A percentile compares a stretch with the other conserved stretches of the same genome.
These are phyloP conservation scores for Setaria viridis DNA, from an alignment of 202 grass and related monocot species.

Conservation along the genomic window DNA sequence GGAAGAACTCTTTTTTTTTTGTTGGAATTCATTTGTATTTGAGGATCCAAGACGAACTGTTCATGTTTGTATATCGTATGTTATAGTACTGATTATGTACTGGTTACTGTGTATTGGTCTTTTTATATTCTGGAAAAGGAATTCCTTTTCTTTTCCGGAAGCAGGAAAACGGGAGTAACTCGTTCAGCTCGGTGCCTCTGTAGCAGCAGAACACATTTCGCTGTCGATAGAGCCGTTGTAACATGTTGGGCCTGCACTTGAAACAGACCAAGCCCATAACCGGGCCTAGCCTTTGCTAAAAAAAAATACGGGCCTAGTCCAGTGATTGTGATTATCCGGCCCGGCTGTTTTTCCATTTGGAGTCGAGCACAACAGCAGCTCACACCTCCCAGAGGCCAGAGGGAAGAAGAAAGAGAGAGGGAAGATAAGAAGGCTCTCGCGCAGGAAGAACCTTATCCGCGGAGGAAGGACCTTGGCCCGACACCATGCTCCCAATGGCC, in stretches of 20 bases:
- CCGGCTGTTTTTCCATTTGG: not conserved
- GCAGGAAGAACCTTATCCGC: slow-evolving; percentile 46
- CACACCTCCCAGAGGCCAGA: too few species aligned
- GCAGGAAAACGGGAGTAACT: not conserved
- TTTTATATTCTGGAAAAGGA: not conserved
- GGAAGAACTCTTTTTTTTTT: not conserved
- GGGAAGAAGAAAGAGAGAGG: not conserved
- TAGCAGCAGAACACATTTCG: not conserved
- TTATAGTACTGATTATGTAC: not conserved
- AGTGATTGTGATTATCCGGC: not conserved
- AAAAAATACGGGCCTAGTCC: too few species aligned
- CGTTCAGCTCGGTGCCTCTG: not conserved
- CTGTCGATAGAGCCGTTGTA: not conserved
- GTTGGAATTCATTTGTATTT: not conserved
- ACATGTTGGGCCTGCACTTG: not conserved
- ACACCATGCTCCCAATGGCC: slow-evolving; percentile 57
- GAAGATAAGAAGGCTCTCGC: slow-evolving; percentile 18
- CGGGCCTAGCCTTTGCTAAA: not conserved
- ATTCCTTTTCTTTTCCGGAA: not conserved
- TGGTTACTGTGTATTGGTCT: not conserved
- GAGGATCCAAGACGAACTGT: not conserved
- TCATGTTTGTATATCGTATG: not conserved
- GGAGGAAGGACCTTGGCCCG: not conserved
- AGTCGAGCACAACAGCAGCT: not conserved
- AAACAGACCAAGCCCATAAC: not conserved